phyloP scores from a whole-genome alignment of 257 asterid species.

The Linaria vulgaris region DNA sequence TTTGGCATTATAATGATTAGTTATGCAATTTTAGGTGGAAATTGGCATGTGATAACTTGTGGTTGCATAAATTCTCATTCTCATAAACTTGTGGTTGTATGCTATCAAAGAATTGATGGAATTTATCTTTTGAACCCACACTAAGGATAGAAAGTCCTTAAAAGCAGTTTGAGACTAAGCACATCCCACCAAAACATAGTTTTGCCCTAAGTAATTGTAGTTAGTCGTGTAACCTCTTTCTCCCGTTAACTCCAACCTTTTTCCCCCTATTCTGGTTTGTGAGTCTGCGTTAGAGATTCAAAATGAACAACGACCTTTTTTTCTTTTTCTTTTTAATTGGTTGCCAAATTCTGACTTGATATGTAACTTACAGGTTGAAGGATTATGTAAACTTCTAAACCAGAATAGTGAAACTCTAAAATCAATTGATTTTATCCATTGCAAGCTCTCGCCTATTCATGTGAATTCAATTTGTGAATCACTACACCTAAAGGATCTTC shows the following conservation, averaged over 20 bases:
- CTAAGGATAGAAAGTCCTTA: background rate
- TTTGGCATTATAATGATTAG: no score
- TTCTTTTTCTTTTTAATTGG: slow-evolving; percentile 18
- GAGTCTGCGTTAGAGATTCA: background rate
- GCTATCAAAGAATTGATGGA: background rate
- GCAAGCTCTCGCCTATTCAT: slow-evolving; percentile 75
- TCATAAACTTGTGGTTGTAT: background rate
- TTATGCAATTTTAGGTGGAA: no score
- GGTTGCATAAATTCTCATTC: background rate
- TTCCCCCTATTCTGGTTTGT: background rate
- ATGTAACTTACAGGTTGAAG: slow-evolving; percentile 65
- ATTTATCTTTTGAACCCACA: background rate
- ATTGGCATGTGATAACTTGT: no score
- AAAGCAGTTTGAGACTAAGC: background rate
- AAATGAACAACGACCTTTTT: background rate
- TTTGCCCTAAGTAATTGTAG: no score
- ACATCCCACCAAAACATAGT: background rate
- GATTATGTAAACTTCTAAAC: slow-evolving; percentile 70
- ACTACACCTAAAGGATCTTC: slow-evolving; percentile 48
- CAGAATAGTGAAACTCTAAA: slow-evolving; percentile 66
- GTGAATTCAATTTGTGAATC: slow-evolving; percentile 70
- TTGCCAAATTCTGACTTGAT: slow-evolving; percentile 28
- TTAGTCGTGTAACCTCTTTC: background rate
- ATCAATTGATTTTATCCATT: slow-evolving; percentile 70
- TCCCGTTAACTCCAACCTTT: background rate